These are phyloP conservation scores for Fagopyrum homotropicum DNA, from an alignment of 148 eudicot genomes.

Conservation along the genomic window DNA sequence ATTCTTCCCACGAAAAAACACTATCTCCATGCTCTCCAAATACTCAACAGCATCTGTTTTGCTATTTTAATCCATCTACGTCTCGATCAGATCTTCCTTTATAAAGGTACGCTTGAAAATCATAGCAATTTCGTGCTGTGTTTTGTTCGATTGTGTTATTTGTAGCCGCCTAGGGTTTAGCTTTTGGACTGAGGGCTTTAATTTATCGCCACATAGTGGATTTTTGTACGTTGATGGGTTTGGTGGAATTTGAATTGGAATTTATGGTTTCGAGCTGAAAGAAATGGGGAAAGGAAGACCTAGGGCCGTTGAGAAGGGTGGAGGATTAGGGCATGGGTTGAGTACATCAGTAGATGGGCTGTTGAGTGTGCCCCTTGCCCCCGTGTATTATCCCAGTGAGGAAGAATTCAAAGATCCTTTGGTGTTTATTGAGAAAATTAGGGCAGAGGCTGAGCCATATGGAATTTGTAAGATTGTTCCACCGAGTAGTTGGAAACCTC, in stretches of 20 bases:
- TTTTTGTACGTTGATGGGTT: constrained; percentile 12
- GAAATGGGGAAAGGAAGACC: constrained; percentile 95
- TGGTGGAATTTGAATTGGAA: constrained; percentile 12
- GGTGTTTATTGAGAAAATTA: constrained; percentile 73
- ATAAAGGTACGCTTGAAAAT: constrained; percentile 37
- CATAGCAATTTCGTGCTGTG: constrained; percentile 21
- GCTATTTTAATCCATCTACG: background rate
- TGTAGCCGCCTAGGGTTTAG: constrained; percentile 5
- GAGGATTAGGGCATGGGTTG: constrained; percentile 56
- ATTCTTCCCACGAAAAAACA: constrained; percentile 30
- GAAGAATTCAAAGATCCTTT: constrained; percentile 95
- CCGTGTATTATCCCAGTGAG: constrained; percentile 83
- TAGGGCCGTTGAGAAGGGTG: constrained; percentile 87
- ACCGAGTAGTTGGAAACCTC: constrained; percentile 83
- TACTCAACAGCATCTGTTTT: constrained; percentile 20
- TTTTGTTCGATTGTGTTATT: background rate
- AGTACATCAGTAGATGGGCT: constrained; percentile 29
- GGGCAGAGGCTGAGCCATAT: constrained; percentile 81
- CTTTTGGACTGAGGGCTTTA: background rate
- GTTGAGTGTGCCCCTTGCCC: constrained; percentile 56
- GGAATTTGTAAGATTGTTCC: constrained; percentile 97
- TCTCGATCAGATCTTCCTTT: background rate
- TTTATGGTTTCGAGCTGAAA: constrained; percentile 22
- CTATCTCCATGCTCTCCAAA: constrained; percentile 24
- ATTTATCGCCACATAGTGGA: background rate